These are phyloP conservation scores for Boletellus ananiceps DNA, from an alignment of 768 basidiomycete genomes.

Conservation along the genomic window DNA sequence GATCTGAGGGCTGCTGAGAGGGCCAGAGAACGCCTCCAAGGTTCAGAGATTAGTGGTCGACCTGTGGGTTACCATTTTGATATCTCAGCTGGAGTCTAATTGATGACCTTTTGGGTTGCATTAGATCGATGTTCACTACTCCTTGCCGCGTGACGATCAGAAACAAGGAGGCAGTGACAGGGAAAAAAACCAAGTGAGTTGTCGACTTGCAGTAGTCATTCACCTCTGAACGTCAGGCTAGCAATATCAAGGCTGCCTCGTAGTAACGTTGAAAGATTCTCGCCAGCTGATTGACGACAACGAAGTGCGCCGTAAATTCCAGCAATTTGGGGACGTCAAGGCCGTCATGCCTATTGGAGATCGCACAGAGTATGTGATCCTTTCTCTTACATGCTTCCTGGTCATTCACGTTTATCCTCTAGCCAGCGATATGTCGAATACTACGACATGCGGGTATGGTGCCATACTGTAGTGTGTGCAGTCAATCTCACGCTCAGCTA, in stretches of 20 bases:
- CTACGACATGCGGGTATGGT: conserved; percentile 78
- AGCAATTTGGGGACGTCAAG: conserved; percentile 90
- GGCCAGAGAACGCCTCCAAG: conserved; percentile 88
- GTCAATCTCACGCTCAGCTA: conserved; percentile 27
- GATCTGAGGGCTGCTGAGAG: conserved; percentile 91
- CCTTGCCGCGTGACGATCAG: conserved; percentile 85
- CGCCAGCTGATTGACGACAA: conserved; percentile 73
- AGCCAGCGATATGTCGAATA: conserved; percentile 93
- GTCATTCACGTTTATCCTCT: conserved; percentile 5
- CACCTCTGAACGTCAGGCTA: conserved; percentile 25
- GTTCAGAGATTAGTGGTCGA: conserved; percentile 80
- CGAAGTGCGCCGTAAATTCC: conserved; percentile 82
- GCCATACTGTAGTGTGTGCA: neutral
- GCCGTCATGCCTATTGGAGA: conserved; percentile 61
- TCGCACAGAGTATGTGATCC: conserved; percentile 49
- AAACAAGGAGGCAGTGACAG: conserved; percentile 48
- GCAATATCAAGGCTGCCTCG: conserved; percentile 81
- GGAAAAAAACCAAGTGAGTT: conserved; percentile 79
- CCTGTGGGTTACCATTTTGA: conserved; percentile 58
- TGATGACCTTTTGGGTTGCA: conserved; percentile 5
- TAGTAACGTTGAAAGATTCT: conserved; percentile 73
- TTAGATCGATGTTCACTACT: conserved; percentile 98
- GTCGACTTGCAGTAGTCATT: neutral
- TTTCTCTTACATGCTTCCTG: neutral
- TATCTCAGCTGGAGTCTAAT: conserved; percentile 1